Evolutionary conservation across 345 rosid species (phyloP).

Genomic region (Psidium friedrichsthalianum): DNA sequence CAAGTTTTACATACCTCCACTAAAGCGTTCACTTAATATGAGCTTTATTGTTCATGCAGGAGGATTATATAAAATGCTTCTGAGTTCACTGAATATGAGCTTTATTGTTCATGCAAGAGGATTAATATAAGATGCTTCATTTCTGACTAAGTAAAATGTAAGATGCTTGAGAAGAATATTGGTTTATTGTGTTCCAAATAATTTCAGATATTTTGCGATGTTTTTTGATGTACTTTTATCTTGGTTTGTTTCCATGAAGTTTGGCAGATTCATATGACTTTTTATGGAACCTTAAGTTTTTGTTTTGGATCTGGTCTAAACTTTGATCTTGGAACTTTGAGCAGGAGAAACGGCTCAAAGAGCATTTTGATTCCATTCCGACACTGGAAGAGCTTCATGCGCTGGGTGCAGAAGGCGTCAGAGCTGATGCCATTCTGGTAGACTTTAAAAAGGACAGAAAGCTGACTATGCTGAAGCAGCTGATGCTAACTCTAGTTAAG

Average conservation of each 20-base stretch:
- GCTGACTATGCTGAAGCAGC: constrained; percentile 77
- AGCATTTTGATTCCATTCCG: constrained; percentile 59
- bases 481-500: constrained; percentile 59
- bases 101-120: not conserved
- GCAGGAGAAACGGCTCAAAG: constrained; percentile 85
- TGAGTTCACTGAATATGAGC: not conserved
- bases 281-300: not conserved
- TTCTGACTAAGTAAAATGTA: not conserved
- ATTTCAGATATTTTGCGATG: not conserved
- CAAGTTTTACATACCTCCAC: not conserved
- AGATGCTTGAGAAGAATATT: not conserved
- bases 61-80: not conserved
- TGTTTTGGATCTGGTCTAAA: not conserved
- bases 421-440: constrained; percentile 76
- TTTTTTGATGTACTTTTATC: not conserved
- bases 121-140: not conserved
- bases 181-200: not conserved
- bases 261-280: not conserved
- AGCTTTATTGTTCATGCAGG: not conserved
- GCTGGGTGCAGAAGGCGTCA: constrained; percentile 61
- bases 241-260: not conserved
- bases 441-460: constrained; percentile 82
- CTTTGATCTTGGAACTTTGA: not conserved
- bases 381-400: constrained; percentile 81
- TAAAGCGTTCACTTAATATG: not conserved